Conservation (phyloP, 2,329 filamentous ascomycete genomes). For the Thelonectria blattea region DNA sequence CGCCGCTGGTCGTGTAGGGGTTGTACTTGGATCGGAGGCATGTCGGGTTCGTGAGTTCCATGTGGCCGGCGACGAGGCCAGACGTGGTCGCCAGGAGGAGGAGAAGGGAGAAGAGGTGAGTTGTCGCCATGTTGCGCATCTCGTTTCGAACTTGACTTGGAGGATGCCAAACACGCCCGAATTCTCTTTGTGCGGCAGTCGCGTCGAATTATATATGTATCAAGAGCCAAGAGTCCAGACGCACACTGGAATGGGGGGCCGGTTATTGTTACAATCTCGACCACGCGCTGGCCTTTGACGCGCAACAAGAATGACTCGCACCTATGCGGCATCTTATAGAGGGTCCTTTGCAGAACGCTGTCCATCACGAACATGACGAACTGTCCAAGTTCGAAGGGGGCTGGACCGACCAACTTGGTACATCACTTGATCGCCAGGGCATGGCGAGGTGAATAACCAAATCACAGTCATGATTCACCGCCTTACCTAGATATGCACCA, state of each 20-base stretch:
- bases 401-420: slow-evolving; percentile 1
- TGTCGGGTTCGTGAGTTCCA: slow-evolving; percentile 57
- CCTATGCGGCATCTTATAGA: neutral
- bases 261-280: neutral
- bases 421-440: neutral
- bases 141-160: neutral
- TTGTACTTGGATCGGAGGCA: slow-evolving; percentile 59
- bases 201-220: neutral
- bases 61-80: slow-evolving; percentile 45
- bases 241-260: slow-evolving; percentile 1
- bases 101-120: neutral
- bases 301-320: neutral
- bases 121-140: neutral
- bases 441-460: neutral
- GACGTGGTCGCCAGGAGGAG: slow-evolving; percentile 1
- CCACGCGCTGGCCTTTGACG: neutral
- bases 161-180: neutral
- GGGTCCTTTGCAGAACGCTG: neutral
- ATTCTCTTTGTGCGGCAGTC: neutral
- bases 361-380: neutral
- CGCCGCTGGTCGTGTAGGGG: slow-evolving; percentile 44
- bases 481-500: neutral
- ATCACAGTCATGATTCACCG: neutral
- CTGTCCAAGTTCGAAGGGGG: neutral
- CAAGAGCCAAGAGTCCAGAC: neutral